Evolutionary conservation across 306 rosid species (phyloP).

Genomic region (Fragaria vesca): DNA sequence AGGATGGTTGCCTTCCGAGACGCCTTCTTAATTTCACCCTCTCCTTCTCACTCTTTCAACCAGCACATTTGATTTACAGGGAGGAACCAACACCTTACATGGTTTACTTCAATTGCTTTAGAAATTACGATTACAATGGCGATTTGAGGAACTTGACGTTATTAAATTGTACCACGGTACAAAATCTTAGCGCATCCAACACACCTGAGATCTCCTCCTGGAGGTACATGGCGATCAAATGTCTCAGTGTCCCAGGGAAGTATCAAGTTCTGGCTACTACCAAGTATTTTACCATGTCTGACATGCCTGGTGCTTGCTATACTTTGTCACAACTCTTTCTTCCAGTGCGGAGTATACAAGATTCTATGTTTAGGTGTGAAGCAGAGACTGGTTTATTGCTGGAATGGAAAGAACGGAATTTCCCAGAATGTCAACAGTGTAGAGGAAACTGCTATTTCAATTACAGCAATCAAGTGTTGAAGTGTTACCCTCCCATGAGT

Average conservation of each 20-base stretch:
- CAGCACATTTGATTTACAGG: too few relatives aligned
- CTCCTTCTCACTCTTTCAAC: neutral
- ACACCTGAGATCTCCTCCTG: too few relatives aligned
- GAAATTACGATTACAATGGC: too few relatives aligned
- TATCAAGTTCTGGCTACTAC: neutral
- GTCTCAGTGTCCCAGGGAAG: conserved; percentile 1
- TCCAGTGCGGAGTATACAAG: neutral
- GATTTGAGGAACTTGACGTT: neutral
- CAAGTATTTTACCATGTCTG: neutral
- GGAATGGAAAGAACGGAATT: too few relatives aligned
- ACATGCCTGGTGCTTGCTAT: neutral
- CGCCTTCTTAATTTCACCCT: conserved; percentile 10
- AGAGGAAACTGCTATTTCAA: too few relatives aligned
- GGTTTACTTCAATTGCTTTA: too few relatives aligned
- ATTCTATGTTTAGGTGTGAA: too few relatives aligned
- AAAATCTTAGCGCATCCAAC: neutral
- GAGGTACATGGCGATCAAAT: neutral
- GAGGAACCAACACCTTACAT: too few relatives aligned
- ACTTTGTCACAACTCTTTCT: neutral
- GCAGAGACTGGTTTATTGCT: neutral
- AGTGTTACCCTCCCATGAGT: too few relatives aligned
- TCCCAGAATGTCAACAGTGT: too few relatives aligned
- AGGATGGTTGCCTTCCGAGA: neutral
- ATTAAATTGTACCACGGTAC: conserved; percentile 2
- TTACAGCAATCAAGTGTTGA: too few relatives aligned